Percentiles rank a stretch among this genome's conserved stretches.
Conservation (phyloP, 495 filamentous ascomycete genomes). For the Pseudotulostoma volvatum region DNA sequence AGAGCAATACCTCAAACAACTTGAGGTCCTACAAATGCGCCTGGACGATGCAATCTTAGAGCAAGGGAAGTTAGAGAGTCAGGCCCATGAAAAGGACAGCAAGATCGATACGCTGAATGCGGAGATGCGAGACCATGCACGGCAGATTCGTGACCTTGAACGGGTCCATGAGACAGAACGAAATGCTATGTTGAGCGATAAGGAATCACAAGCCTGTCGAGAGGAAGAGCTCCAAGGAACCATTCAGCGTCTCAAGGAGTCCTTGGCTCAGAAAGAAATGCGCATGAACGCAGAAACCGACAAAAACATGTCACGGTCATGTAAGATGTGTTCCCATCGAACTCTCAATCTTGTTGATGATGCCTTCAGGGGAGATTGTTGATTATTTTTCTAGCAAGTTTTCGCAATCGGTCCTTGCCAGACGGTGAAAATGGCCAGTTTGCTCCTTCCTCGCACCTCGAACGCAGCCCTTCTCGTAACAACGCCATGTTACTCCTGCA, state of each 20-base stretch:
- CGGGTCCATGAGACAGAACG: slow-evolving; percentile 80
- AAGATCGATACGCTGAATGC: slow-evolving; percentile 61
- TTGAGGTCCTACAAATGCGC: slow-evolving; percentile 66
- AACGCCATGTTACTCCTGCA: slow-evolving; percentile 77
- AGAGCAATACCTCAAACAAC: slow-evolving; percentile 69
- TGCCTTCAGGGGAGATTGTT: slow-evolving; percentile 8
- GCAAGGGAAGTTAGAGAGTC: slow-evolving; percentile 73
- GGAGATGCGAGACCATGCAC: slow-evolving; percentile 60
- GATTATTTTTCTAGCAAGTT: slow-evolving; percentile 32
- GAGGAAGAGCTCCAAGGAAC: slow-evolving; percentile 81
- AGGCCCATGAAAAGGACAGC: slow-evolving; percentile 65
- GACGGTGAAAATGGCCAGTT: slow-evolving; percentile 52
- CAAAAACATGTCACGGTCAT: slow-evolving; percentile 46
- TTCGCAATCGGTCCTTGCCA: slow-evolving; percentile 32
- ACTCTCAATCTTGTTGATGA: slow-evolving; percentile 4
- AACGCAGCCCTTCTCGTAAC: slow-evolving; percentile 67
- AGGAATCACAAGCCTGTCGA: slow-evolving; percentile 64
- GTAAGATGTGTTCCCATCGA: slow-evolving; percentile 30
- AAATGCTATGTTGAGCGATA: slow-evolving; percentile 72
- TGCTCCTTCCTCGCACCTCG: slow-evolving; percentile 68
- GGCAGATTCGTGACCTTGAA: slow-evolving; percentile 77
- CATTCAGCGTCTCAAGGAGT: slow-evolving; percentile 82
- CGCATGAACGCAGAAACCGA: slow-evolving; percentile 45
- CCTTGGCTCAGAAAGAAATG: slow-evolving; percentile 52
- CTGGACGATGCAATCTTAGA: slow-evolving; percentile 75